Conservation (phyloP, 1,139 yeast genomes). For the Yamadazyma siamensis region DNA sequence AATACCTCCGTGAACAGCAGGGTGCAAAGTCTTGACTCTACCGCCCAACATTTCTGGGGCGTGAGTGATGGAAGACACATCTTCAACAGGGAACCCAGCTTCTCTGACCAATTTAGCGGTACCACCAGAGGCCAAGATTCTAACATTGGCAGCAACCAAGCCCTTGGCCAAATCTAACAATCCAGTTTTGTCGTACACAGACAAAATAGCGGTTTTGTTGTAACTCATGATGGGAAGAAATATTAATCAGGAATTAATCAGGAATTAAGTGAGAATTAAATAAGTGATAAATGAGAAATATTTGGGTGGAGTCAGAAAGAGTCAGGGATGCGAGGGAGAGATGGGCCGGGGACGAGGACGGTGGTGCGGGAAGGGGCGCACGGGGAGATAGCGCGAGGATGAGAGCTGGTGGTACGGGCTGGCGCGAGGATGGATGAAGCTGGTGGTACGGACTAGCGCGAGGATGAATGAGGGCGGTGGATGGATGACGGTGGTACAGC, state of each 20-base stretch:
- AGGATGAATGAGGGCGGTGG: too few relatives aligned
- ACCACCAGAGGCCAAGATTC: slow-evolving; percentile 96
- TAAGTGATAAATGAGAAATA: too few relatives aligned
- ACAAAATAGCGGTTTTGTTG: slow-evolving; percentile 85
- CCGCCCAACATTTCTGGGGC: slow-evolving; percentile 99
- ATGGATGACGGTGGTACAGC: too few relatives aligned
- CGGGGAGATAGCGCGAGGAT: too few relatives aligned
- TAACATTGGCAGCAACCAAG: slow-evolving; percentile 77
- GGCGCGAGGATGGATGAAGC: too few relatives aligned
- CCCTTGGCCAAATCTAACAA: slow-evolving; percentile 95
- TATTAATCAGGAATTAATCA: background rate
- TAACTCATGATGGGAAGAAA: slow-evolving; percentile 21
- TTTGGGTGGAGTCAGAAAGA: too few relatives aligned
- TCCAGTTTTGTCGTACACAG: slow-evolving; percentile 97
- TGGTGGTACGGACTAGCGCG: too few relatives aligned
- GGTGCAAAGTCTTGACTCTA: slow-evolving; percentile 95
- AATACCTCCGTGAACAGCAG: slow-evolving; percentile 98
- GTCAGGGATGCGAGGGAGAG: too few relatives aligned
- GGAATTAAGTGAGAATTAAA: too few relatives aligned
- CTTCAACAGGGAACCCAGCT: slow-evolving; percentile 97
- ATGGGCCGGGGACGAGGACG: too few relatives aligned
- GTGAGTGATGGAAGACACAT: slow-evolving; percentile 89
- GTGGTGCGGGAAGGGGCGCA: too few relatives aligned
- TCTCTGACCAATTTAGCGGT: slow-evolving; percentile 92
- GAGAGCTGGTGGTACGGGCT: too few relatives aligned